Conservation (phyloP, 2,329 filamentous ascomycete genomes). For the Biscogniauxia sp. region DNA sequence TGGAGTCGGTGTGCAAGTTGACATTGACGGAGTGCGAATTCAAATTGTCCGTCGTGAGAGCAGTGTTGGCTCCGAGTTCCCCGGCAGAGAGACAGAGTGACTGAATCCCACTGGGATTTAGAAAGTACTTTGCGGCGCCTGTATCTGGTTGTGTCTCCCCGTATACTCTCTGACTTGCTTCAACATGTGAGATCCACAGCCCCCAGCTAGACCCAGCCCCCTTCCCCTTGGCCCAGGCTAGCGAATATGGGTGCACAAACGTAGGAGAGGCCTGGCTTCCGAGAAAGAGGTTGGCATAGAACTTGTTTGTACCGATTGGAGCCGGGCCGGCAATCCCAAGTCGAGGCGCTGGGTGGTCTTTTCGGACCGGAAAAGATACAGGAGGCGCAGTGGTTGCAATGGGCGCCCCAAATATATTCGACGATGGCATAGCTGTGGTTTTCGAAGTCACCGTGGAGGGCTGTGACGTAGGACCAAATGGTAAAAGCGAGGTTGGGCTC, state of each 20-base stretch:
- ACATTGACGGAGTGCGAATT: slow-evolving; percentile 64
- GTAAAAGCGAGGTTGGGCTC: slow-evolving; percentile 35
- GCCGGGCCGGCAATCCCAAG: slow-evolving; percentile 45
- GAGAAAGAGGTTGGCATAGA: slow-evolving; percentile 78
- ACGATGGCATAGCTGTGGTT: slow-evolving; percentile 13
- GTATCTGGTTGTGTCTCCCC: slow-evolving; percentile 56
- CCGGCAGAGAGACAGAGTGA: slow-evolving; percentile 75
- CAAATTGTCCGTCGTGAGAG: slow-evolving; percentile 51
- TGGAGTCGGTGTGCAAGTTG: slow-evolving; percentile 58
- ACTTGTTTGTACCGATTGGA: slow-evolving; percentile 74
- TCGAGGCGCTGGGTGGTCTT: slow-evolving; percentile 59
- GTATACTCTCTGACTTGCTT: slow-evolving; percentile 64
- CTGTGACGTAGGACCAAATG: slow-evolving; percentile 12
- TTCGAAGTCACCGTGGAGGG: slow-evolving; percentile 24
- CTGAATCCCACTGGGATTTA: slow-evolving; percentile 79
- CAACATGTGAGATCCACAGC: slow-evolving; percentile 72
- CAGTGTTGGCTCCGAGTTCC: slow-evolving; percentile 64
- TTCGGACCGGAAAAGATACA: slow-evolving; percentile 42
- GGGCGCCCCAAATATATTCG: slow-evolving; percentile 55
- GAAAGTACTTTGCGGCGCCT: slow-evolving; percentile 67
- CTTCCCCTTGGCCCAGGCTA: slow-evolving; percentile 65
- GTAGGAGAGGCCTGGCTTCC: slow-evolving; percentile 66
- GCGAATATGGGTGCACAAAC: slow-evolving; percentile 73
- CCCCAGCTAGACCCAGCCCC: slow-evolving; percentile 70
- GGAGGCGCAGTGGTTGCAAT: slow-evolving; percentile 53